A percentile compares a stretch with the other conserved stretches of the same genome.
Evolutionary conservation across 2,329 filamentous ascomycete genomes (phyloP).

Genomic region (Chrysoporthe austroafricana): DNA sequence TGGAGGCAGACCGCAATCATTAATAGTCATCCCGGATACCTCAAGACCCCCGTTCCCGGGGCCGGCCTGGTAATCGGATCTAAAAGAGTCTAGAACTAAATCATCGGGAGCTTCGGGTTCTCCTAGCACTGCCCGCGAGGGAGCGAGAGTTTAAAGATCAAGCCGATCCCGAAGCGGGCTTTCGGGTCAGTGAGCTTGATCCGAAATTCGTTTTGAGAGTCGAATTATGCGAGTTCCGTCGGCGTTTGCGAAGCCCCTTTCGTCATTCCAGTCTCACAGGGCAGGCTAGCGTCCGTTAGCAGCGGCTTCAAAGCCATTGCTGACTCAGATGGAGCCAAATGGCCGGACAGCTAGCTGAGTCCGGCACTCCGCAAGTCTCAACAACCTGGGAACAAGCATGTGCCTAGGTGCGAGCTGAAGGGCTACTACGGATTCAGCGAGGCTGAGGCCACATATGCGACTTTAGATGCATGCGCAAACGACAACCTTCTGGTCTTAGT

Average conservation of each 20-base stretch:
- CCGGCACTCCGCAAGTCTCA: background rate
- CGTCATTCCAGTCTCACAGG: background rate
- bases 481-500: background rate
- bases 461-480: background rate
- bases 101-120: no score
- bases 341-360: background rate
- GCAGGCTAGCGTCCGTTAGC: background rate
- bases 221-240: background rate
- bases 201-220: background rate
- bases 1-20: background rate
- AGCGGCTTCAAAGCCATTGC: background rate
- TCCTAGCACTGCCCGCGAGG: no score
- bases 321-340: background rate
- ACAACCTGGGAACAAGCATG: background rate
- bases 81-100: background rate
- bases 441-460: background rate
- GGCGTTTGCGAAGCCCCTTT: background rate
- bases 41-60: background rate
- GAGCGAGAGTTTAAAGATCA: no score
- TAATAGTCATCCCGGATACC: background rate
- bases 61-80: background rate
- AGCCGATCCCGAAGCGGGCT: background rate
- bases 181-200: background rate
- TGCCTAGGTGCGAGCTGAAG: background rate
- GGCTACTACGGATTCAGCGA: background rate